Base-by-base conservation (phyloP, 2,329 filamentous ascomycete genomes). In the Penicillium capsulatum region DNA sequence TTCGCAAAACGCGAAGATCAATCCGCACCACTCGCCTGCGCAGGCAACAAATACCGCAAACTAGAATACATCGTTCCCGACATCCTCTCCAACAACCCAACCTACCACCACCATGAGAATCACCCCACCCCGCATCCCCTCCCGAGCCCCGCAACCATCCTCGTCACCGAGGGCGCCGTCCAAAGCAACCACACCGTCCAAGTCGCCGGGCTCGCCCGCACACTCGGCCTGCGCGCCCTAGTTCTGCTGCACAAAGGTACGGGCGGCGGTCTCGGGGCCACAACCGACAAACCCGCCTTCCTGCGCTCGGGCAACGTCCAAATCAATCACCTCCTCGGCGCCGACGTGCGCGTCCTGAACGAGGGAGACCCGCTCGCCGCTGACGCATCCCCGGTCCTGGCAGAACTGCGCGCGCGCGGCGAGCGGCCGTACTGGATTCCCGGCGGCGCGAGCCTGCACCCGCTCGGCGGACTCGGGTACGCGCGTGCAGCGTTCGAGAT, bases 281-380 rank as follows among this genome's bases (percentile, higher is more conserved):
- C 52, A 3, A 20, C 14, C 0, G 45, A 61, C 31, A 48, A 48
- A 24, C 30, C 34, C 0, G 37, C 42, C 4, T 63, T 60, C 31
- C 11, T 52, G 17, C 44, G 48, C 11, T 38, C 40, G 3, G 60
- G 60, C 0, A 63, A 63, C 13, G 50, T 55, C 17, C 58, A 61
- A 28, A 39, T 61, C 17, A 47, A 55, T 24, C 46, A 58, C 44
- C 36, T 65, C 36, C 33, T 60, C 9, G 46, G 58, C 48, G 38
- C 67, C 65, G 15, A 63, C 57, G 53, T 79, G 67, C 42, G 80
- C 68, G 15, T 75, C 61, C 54, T 80, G 66, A 24, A 85, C 54
- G 37, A 83, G 67, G 16, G 83, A 61, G 46, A 85, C 73, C 40
- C 54, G 0, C 37, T 58, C 3, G 36, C 51, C 9, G 28, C 38